A percentile compares a stretch with the other conserved stretches of the same genome.
Conservation (phyloP, 2,329 filamentous ascomycete genomes). For the Leptographium procerum region DNA sequence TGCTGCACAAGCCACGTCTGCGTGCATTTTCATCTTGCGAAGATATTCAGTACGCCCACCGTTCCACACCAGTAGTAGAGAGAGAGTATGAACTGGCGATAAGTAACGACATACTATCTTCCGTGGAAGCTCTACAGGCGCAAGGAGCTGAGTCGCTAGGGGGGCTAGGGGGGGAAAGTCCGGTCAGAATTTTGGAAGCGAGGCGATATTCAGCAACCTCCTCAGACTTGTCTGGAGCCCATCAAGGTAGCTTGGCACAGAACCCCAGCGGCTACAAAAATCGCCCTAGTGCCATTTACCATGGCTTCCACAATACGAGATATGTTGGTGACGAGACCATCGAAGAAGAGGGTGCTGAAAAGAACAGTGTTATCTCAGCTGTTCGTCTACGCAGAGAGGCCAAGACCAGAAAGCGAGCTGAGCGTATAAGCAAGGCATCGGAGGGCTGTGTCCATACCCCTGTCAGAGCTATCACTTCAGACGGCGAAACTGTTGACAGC, state of each 20-base stretch:
- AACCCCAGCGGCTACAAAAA: not conserved
- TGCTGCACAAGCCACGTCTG: not conserved
- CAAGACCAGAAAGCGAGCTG: constrained; percentile 17
- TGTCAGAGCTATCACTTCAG: not conserved
- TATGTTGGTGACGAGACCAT: not conserved
- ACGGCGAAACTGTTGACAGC: not conserved
- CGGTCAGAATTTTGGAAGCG: not conserved
- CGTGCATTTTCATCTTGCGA: not conserved
- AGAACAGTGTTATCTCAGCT: constrained; percentile 16
- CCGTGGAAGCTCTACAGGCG: not conserved
- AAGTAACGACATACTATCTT: not conserved
- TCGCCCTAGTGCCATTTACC: not conserved
- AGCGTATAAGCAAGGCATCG: not conserved
- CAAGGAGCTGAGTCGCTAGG: not conserved
- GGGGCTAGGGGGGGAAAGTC: not conserved
- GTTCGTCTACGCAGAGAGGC: constrained; percentile 20
- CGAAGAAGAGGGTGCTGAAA: constrained; percentile 10
- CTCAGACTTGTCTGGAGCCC: not conserved
- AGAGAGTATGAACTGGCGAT: not conserved
- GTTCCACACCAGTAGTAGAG: not conserved
- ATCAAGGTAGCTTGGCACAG: not conserved
- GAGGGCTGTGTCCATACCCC: not conserved
- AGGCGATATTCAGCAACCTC: not conserved
- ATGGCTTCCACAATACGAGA: not conserved
- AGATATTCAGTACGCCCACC: not conserved